A percentile compares a stretch with the other conserved stretches of the same genome.
phyloP scores from a whole-genome alignment of 768 basidiomycete genomes.

The Mycena belliarum region DNA sequence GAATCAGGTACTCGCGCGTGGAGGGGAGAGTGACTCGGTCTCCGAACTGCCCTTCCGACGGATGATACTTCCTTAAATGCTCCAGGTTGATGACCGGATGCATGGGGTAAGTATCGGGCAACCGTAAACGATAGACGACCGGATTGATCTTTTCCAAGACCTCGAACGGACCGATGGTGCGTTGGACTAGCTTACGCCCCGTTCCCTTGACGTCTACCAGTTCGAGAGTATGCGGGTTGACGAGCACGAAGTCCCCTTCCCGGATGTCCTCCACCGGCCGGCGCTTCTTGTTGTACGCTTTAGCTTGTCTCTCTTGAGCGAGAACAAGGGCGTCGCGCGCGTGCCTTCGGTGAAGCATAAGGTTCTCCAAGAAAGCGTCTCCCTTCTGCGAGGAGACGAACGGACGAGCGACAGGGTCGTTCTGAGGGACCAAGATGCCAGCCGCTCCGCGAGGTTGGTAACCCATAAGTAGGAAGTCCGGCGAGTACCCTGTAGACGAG shows the following conservation, averaged over 20 bases:
- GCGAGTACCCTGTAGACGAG: slow-evolving; percentile 27
- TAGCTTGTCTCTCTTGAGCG: not conserved
- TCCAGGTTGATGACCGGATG: no score
- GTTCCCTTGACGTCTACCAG: no score
- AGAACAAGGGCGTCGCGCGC: not conserved
- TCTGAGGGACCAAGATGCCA: not conserved
- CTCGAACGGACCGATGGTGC: not conserved
- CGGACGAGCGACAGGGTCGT: not conserved
- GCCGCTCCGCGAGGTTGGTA: slow-evolving; percentile 22
- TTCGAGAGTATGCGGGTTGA: no score
- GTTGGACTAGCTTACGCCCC: no score
- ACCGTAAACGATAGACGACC: no score
- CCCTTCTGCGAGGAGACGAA: slow-evolving; percentile 10
- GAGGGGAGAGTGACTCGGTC: no score
- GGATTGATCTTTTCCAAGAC: not conserved
- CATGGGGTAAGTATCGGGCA: no score
- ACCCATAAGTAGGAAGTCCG: slow-evolving; percentile 30
- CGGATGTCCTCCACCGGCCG: not conserved
- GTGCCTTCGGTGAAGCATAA: not conserved
- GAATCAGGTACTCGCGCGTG: not conserved
- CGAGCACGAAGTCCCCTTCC: no score
- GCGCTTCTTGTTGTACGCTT: not conserved
- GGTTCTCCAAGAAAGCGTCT: not conserved
- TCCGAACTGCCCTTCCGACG: no score
- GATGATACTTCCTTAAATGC: no score